A percentile compares a stretch with the other conserved stretches of the same genome.
These are phyloP conservation scores for Mycogone perniciosa DNA, from an alignment of 2,329 filamentous ascomycete species.

Conservation along the genomic window DNA sequence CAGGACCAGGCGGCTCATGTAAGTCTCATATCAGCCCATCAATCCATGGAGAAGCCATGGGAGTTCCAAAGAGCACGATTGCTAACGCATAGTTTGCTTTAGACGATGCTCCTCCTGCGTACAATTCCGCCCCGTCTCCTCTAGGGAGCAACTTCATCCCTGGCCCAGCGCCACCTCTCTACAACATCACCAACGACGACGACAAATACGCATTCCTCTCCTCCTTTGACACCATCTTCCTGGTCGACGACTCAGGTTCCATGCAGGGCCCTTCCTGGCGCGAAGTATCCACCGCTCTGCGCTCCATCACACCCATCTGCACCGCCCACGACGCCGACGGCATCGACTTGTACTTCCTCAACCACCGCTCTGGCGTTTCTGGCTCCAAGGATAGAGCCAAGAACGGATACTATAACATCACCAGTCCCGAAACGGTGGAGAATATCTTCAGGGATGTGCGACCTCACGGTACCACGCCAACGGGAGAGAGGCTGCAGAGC, in stretches of 20 bases:
- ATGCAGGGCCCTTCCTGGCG: conserved; percentile 75
- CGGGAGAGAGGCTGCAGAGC: conserved; percentile 60
- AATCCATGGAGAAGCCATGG: background rate
- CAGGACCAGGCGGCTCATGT: background rate
- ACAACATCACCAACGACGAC: conserved; percentile 41
- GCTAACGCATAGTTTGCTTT: background rate
- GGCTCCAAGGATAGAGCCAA: conserved; percentile 34
- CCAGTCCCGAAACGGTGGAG: conserved; percentile 48
- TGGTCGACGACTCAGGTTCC: conserved; percentile 87
- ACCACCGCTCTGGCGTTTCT: conserved; percentile 46
- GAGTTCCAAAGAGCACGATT: background rate
- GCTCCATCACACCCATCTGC: conserved; percentile 74
- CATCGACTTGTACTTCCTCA: conserved; percentile 88
- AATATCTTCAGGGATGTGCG: conserved; percentile 62
- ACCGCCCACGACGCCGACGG: conserved; percentile 74
- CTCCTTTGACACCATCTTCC: conserved; percentile 78
- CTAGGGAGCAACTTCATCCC: background rate
- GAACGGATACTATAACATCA: conserved; percentile 60
- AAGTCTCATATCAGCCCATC: background rate
- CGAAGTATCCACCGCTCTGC: conserved; percentile 65
- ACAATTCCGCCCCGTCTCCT: conserved; percentile 15
- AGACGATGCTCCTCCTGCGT: conserved; percentile 31
- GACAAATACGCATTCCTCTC: conserved; percentile 70
- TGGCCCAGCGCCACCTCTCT: conserved; percentile 12
- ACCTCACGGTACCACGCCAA: conserved; percentile 65